These are phyloP conservation scores for Gyrodon lividus DNA, from an alignment of 768 basidiomycete species.

Conservation along the genomic window DNA sequence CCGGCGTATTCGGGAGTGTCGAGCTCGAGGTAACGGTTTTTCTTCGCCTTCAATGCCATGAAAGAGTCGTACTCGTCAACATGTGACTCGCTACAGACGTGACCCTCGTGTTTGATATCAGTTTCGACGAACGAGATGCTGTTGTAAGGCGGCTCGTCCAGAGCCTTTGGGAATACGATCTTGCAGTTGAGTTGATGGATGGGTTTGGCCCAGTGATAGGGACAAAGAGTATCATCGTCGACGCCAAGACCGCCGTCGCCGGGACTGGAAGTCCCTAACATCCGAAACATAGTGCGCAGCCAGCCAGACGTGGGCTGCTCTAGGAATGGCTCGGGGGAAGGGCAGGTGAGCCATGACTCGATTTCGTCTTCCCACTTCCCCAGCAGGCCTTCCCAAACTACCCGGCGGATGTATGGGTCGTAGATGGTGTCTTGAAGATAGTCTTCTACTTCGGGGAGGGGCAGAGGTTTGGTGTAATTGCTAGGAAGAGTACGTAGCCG, in stretches of 20 bases:
- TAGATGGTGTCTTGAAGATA: constrained; percentile 79
- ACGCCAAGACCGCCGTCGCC: constrained; percentile 30
- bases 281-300: constrained; percentile 24
- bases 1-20: constrained; percentile 82
- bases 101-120: constrained; percentile 5
- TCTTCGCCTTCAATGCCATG: background rate
- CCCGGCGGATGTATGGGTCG: constrained; percentile 81
- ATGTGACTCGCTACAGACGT: background rate
- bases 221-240: constrained; percentile 67
- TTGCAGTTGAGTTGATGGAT: constrained; percentile 81
- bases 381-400: constrained; percentile 83
- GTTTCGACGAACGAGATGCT: constrained; percentile 18
- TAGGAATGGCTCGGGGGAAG: constrained; percentile 27
- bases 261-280: constrained; percentile 10
- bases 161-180: constrained; percentile 72
- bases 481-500: constrained; percentile 65
- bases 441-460: constrained; percentile 62
- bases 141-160: constrained; percentile 51
- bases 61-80: background rate
- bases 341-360: constrained; percentile 68
- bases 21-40: constrained; percentile 58
- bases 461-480: constrained; percentile 79
- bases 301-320: constrained; percentile 16
- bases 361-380: constrained; percentile 63
- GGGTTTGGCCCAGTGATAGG: constrained; percentile 73